Percentiles rank a stretch among this genome's conserved stretches.
phyloP scores from a whole-genome alignment of 495 filamentous ascomycete species.

The Penicillium silybi region DNA sequence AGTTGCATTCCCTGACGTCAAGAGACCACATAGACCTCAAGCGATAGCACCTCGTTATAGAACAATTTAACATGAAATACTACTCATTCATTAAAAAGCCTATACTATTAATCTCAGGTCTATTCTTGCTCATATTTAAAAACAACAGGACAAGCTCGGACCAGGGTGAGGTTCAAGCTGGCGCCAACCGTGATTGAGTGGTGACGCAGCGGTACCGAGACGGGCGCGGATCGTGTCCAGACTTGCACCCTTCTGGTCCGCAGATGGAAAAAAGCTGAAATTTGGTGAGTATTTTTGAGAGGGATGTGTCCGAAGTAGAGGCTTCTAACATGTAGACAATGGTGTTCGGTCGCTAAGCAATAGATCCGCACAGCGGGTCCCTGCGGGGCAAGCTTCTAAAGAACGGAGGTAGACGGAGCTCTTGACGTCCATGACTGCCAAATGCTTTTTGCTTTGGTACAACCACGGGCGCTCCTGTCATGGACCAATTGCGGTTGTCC shows the following conservation, averaged over 20 bases:
- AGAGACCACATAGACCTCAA: neutral
- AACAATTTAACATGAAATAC: neutral
- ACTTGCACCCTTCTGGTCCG: neutral
- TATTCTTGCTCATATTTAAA: neutral
- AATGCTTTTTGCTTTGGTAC: neutral
- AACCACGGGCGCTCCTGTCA: neutral
- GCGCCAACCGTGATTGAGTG: neutral
- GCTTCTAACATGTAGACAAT: neutral
- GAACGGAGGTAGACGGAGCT: neutral
- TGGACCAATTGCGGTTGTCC: neutral
- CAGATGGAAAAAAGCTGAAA: no score
- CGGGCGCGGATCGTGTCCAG: slow-evolving; percentile 1
- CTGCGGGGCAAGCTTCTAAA: neutral
- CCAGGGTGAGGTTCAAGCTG: neutral
- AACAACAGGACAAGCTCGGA: neutral
- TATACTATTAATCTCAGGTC: neutral
- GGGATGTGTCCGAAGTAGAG: neutral
- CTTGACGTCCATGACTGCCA: slow-evolving; percentile 4
- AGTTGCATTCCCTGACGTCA: neutral
- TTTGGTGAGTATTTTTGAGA: neutral
- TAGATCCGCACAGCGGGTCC: neutral
- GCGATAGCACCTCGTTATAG: neutral
- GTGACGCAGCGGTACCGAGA: slow-evolving; percentile 4
- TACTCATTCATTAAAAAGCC: neutral
- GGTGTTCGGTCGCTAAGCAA: neutral